A percentile compares a stretch with the other conserved stretches of the same genome.
Evolutionary conservation across 805 yeast genomes (phyloP).

Genomic region (Candida easanensis): DNA sequence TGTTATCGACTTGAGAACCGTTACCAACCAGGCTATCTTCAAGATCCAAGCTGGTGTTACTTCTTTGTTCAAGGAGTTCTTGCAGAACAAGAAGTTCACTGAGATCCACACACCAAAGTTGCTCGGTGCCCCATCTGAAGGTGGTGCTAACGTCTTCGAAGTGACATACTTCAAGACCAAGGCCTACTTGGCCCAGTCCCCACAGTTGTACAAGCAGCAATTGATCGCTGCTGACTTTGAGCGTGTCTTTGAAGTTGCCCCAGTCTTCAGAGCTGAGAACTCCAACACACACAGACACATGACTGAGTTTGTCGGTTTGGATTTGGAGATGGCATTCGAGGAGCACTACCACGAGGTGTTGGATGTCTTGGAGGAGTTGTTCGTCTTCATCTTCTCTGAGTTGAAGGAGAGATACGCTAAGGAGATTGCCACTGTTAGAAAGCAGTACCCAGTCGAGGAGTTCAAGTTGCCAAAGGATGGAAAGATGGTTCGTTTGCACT

Average conservation of each 20-base stretch:
- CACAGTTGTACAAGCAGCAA: constrained; percentile 97
- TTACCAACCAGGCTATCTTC: constrained; percentile 96
- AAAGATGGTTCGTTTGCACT: constrained; percentile 86
- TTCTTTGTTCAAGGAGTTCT: constrained; percentile 84
- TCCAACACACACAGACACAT: constrained; percentile 98
- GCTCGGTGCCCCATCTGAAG: constrained; percentile 94
- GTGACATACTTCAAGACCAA: constrained; percentile 88
- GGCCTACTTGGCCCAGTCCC: constrained; percentile 96
- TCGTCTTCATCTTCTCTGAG: constrained; percentile 83
- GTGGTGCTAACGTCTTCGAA: constrained; percentile 96
- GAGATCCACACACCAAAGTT: constrained; percentile 97
- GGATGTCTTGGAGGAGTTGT: constrained; percentile 63
- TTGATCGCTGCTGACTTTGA: constrained; percentile 97
- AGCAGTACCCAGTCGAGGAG: constrained; percentile 96
- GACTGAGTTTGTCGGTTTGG: constrained; percentile 98
- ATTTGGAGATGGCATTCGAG: constrained; percentile 96
- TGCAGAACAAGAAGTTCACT: constrained; percentile 62
- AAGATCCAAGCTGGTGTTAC: constrained; percentile 89
- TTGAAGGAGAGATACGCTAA: constrained; percentile 73
- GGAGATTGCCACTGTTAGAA: constrained; percentile 87
- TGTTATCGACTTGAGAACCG: constrained; percentile 94
- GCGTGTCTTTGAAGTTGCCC: constrained; percentile 92
- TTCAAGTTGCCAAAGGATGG: constrained; percentile 92
- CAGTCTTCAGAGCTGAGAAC: constrained; percentile 98
- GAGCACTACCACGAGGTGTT: constrained; percentile 95